These are phyloP conservation scores for Ulota crispa DNA, from an alignment of 225 moss, liverwort and hornwort genomes.

Conservation along the genomic window DNA sequence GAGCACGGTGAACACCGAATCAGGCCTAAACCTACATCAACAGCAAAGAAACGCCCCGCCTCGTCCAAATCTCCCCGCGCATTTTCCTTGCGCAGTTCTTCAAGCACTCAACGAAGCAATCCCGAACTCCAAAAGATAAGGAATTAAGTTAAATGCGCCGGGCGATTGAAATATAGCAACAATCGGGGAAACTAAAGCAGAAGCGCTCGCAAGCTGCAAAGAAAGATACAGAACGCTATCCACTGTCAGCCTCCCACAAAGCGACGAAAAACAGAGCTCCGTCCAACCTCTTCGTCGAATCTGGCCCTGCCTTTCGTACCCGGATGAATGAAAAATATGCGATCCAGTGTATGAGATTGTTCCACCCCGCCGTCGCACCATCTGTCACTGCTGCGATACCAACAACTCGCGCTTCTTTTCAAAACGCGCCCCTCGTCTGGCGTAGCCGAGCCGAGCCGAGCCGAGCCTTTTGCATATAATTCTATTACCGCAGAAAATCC, in stretches of 20 bases:
- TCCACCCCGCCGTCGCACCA: too few species aligned
- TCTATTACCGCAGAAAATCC: neutral
- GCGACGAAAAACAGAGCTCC: slow-evolving; percentile 21
- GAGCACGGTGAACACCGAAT: neutral
- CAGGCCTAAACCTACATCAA: slow-evolving; percentile 31
- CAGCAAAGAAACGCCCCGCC: neutral
- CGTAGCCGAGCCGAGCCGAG: neutral
- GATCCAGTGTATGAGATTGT: neutral
- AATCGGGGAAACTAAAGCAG: slow-evolving; percentile 4
- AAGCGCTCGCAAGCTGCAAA: slow-evolving; percentile 19
- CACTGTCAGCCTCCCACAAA: slow-evolving; percentile 45
- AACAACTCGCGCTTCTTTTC: neutral
- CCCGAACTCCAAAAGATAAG: neutral
- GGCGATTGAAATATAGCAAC: slow-evolving; percentile 8
- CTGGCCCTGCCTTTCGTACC: neutral
- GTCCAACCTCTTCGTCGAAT: slow-evolving; percentile 26
- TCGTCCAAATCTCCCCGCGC: neutral
- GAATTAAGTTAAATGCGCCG: neutral
- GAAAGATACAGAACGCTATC: slow-evolving; percentile 45
- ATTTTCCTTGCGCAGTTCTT: slow-evolving; percentile 19
- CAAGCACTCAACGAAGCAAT: neutral
- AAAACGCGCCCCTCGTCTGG: neutral
- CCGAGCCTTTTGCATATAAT: neutral
- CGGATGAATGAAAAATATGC: neutral
- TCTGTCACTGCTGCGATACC: too few species aligned